Conservation (phyloP, 345 rosid species). For the Arabidopsis suecica region DNA sequence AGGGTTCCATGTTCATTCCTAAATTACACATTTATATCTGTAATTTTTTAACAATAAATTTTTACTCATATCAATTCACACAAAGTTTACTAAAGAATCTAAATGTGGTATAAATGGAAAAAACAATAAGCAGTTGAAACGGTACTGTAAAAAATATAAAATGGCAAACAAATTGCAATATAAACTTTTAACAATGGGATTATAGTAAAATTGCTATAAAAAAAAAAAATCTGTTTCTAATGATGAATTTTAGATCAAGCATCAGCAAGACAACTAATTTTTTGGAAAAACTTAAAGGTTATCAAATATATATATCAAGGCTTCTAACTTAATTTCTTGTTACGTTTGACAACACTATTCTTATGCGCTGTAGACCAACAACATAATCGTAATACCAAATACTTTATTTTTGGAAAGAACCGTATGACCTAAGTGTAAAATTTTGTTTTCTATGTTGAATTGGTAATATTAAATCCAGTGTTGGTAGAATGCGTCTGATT, state of each 20-base stretch:
- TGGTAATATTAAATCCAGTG: background rate
- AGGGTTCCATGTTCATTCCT: slow-evolving; percentile 37
- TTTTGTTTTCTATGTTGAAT: background rate
- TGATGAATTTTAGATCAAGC: background rate
- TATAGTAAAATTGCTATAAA: background rate
- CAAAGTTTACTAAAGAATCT: background rate
- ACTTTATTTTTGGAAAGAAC: background rate
- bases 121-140: background rate
- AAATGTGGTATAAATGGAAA: background rate
- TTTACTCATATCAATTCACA: slow-evolving; percentile 10
- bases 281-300: background rate
- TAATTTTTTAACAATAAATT: background rate
- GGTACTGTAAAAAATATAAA: background rate
- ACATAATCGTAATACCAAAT: background rate
- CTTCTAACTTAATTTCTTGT: background rate
- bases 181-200: background rate
- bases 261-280: background rate
- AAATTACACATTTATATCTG: slow-evolving; percentile 25
- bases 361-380: background rate
- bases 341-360: background rate
- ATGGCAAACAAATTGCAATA: slow-evolving; percentile 8
- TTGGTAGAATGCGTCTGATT: background rate
- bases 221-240: background rate
- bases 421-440: background rate
- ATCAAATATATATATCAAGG: background rate